These are phyloP conservation scores for Neckera pumila DNA, from an alignment of 225 moss, liverwort and hornwort genomes.

Conservation along the genomic window DNA sequence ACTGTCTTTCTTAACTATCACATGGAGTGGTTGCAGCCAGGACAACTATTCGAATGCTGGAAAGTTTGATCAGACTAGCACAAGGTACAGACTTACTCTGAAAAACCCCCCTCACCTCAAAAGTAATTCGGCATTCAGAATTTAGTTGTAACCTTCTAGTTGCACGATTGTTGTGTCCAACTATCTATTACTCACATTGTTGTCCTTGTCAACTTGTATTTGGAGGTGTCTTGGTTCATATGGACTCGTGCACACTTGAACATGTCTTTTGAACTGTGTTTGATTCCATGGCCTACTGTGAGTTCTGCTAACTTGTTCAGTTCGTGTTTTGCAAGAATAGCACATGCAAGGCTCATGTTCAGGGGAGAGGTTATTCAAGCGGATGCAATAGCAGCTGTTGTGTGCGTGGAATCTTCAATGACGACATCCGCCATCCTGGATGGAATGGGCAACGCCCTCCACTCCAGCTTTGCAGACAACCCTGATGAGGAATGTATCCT, in stretches of 20 bases:
- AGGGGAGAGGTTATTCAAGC: conserved; percentile 67
- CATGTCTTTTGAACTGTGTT: background rate
- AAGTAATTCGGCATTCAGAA: background rate
- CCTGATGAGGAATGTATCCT: conserved; percentile 99
- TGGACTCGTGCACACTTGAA: background rate
- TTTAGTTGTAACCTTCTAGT: background rate
- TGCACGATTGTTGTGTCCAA: background rate
- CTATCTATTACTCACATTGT: background rate
- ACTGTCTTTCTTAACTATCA: background rate
- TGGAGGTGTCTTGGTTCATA: background rate
- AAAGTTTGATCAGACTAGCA: conserved; percentile 93
- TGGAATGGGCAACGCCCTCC: conserved; percentile 82
- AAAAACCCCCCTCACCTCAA: background rate
- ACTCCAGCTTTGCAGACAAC: conserved; percentile 78
- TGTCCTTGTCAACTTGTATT: background rate
- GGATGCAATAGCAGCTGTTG: conserved; percentile 85
- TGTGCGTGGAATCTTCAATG: conserved; percentile 98
- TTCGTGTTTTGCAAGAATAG: conserved; percentile 21
- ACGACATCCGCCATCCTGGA: conserved; percentile 77
- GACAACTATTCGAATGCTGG: conserved; percentile 95
- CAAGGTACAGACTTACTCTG: conserved; percentile 52
- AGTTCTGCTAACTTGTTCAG: background rate
- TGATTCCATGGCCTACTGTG: background rate
- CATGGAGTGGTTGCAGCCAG: conserved; percentile 47
- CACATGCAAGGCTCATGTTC: conserved; percentile 98